Conservation (phyloP, 176 grass and related monocot genomes). For the Aegilops longissima region DNA sequence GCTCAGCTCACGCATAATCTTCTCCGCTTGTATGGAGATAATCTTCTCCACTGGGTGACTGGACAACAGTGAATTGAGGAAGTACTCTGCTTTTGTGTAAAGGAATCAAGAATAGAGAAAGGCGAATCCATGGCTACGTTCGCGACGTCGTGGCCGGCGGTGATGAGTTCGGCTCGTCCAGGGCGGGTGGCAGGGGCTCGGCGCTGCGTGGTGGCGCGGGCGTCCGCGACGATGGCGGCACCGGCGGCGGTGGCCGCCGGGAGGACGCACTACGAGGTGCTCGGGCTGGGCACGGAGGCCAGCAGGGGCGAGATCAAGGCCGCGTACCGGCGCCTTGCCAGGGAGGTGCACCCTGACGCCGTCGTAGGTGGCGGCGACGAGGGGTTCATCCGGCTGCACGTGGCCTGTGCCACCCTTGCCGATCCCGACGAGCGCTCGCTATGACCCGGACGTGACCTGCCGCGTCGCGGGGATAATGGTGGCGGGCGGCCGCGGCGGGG, state of each 20-base stretch:
- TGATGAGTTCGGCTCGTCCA: not conserved
- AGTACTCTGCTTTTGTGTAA: not conserved
- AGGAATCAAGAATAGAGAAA: not conserved
- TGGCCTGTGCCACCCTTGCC: conserved; percentile 63
- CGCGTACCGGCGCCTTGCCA: conserved; percentile 67
- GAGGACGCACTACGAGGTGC: conserved; percentile 66
- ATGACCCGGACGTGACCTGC: conserved; percentile 45
- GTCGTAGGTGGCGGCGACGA: not conserved
- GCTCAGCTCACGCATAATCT: not conserved
- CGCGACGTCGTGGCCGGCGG: not conserved
- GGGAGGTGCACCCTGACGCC: conserved; percentile 69
- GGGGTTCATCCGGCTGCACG: conserved; percentile 68
- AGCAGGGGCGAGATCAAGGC: conserved; percentile 65
- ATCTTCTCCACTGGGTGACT: too few species aligned
- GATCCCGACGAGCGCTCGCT: conserved; percentile 57
- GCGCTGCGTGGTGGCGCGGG: not conserved
- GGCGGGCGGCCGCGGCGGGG: not conserved
- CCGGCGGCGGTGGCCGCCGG: not conserved
- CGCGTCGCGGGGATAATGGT: not conserved
- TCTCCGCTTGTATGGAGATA: not conserved
- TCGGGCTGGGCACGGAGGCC: conserved; percentile 32
- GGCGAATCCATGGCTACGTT: not conserved
- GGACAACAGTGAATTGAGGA: not conserved
- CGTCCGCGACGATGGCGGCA: not conserved
- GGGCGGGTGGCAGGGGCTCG: not conserved